These are phyloP conservation scores for Nicotiana benthamiana DNA, from an alignment of 257 asterid species.

Conservation along the genomic window DNA sequence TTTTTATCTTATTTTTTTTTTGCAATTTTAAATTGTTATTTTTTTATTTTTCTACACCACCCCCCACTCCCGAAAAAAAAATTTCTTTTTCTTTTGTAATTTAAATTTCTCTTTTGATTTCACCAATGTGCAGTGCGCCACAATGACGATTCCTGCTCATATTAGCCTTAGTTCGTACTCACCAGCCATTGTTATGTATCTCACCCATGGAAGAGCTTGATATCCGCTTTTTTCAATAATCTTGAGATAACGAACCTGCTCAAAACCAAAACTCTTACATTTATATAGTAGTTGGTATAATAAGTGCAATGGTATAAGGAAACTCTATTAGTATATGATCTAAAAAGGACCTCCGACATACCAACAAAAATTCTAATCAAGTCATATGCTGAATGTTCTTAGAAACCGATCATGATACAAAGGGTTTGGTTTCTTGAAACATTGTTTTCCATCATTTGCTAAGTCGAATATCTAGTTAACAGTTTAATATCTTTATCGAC, in stretches of 20 bases:
- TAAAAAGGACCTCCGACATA: background rate
- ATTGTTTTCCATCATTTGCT: too few species aligned
- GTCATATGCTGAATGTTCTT: background rate
- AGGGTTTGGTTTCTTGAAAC: too few species aligned
- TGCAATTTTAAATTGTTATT: too few species aligned
- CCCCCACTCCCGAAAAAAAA: too few species aligned
- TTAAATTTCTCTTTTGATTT: too few species aligned
- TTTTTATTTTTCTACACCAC: too few species aligned
- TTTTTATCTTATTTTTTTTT: too few species aligned
- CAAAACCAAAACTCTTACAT: background rate
- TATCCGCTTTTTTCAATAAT: slow-evolving; percentile 87
- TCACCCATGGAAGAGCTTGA: slow-evolving; percentile 90
- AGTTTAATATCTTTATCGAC: too few species aligned
- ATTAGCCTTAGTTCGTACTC: slow-evolving; percentile 76
- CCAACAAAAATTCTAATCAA: background rate
- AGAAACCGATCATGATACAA: too few species aligned
- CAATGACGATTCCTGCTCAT: slow-evolving; percentile 7
- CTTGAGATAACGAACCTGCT: slow-evolving; percentile 76
- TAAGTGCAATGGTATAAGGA: background rate
- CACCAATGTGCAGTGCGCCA: background rate
- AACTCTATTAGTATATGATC: background rate
- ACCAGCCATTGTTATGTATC: slow-evolving; percentile 89
- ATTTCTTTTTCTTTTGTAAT: too few species aligned
- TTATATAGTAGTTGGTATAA: background rate
- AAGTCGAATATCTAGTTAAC: too few species aligned